phyloP scores from a whole-genome alignment of 192 early-diverging fungal species.

The Coemansia biformis region DNA sequence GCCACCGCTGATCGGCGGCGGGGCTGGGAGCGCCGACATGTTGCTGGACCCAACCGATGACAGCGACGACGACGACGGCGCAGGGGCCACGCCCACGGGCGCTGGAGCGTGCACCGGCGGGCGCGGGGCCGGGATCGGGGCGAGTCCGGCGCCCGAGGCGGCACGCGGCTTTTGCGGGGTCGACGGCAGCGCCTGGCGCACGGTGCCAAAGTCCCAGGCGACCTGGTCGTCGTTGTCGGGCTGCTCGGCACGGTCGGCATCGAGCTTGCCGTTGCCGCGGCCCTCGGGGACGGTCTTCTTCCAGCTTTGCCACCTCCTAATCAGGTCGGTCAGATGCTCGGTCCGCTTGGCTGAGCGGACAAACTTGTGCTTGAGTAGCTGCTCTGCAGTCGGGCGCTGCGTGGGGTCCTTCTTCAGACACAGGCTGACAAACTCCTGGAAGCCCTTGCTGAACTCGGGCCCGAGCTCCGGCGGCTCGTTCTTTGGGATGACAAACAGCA shows the following conservation, averaged over 20 bases:
- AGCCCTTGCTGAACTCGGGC: conserved; percentile 68
- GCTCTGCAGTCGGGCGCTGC: conserved; percentile 82
- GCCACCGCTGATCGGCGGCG: conserved; percentile 38
- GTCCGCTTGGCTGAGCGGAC: conserved; percentile 78
- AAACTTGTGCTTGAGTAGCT: conserved; percentile 84
- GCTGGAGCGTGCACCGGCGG: background rate
- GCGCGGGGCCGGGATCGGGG: conserved; percentile 1
- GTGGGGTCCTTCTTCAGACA: conserved; percentile 86
- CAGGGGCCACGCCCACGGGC: conserved; percentile 5
- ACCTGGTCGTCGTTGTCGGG: conserved; percentile 35
- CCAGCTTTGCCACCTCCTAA: conserved; percentile 80
- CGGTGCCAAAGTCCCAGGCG: conserved; percentile 46
- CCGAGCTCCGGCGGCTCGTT: conserved; percentile 79
- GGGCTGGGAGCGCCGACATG: conserved; percentile 45
- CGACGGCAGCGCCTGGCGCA: conserved; percentile 38
- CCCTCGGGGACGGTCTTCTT: conserved; percentile 52
- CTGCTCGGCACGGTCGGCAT: conserved; percentile 10
- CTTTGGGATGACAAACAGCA: conserved; percentile 89
- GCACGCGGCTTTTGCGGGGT: conserved; percentile 32
- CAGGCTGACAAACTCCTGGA: conserved; percentile 82
- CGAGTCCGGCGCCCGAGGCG: too few species aligned
- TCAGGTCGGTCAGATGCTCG: conserved; percentile 78
- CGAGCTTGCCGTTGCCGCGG: conserved; percentile 22
- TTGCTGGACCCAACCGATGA: conserved; percentile 16
- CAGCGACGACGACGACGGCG: conserved; percentile 16